Percentiles rank a stretch among this genome's conserved stretches.
Evolutionary conservation across 139 green algal genomes (phyloP).

Genomic region (Spirogloea muscicola): DNA sequence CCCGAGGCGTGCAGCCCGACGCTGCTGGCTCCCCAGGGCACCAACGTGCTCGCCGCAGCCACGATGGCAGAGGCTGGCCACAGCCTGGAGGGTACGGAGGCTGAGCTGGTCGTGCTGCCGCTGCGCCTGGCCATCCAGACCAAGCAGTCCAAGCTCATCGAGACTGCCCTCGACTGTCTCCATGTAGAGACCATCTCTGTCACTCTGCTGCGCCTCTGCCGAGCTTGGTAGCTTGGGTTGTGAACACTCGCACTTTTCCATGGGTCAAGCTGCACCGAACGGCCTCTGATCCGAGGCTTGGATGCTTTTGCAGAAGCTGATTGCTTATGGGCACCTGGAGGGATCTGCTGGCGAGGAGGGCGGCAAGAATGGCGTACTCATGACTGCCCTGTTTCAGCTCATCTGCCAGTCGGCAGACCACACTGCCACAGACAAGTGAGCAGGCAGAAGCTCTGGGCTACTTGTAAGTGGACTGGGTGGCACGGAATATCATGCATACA

Average conservation of each 20-base stretch:
- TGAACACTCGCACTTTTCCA: no score
- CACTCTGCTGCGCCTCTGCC: no score
- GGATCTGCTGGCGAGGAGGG: constrained; percentile 32
- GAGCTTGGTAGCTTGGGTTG: no score
- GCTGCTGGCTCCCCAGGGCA: no score
- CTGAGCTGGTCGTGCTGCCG: constrained; percentile 23
- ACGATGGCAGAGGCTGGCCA: constrained; percentile 39
- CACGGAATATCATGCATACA: neutral
- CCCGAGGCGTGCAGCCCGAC: no score
- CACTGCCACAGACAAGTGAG: constrained; percentile 41
- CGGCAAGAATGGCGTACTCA: constrained; percentile 14
- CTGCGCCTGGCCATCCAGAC: constrained; percentile 37
- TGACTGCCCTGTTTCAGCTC: constrained; percentile 36
- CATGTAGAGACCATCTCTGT: no score
- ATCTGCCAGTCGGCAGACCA: constrained; percentile 36
- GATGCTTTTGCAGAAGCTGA: constrained; percentile 44
- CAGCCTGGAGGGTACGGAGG: constrained; percentile 18
- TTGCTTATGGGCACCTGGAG: constrained; percentile 45
- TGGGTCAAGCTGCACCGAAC: no score
- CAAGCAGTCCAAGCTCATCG: constrained; percentile 44
- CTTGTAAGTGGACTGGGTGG: neutral
- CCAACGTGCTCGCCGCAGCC: constrained; percentile 33
- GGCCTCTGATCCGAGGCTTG: no score
- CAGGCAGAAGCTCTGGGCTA: neutral
- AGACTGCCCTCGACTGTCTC: constrained; percentile 46